These are phyloP conservation scores for Trichoderma semiorbis DNA, from an alignment of 2,329 filamentous ascomycete species.

Conservation along the genomic window DNA sequence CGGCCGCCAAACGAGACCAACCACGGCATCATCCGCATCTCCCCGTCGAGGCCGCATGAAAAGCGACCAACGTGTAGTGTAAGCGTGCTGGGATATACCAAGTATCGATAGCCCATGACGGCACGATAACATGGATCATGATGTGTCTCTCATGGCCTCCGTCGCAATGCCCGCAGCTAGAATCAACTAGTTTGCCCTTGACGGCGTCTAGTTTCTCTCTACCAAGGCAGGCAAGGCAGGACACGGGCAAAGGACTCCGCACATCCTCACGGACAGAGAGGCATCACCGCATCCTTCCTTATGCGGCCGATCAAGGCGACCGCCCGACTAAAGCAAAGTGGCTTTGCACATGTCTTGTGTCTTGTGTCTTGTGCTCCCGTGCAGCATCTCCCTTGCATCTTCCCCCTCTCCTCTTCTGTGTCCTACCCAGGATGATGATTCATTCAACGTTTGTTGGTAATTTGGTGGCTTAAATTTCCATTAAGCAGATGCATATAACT, in stretches of 20 bases:
- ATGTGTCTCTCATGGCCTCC: not conserved
- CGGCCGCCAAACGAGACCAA: constrained; percentile 12
- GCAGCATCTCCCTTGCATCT: not conserved
- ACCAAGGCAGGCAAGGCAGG: not conserved
- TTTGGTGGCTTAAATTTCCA: not conserved
- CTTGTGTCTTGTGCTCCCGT: not conserved
- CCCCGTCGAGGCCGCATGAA: constrained; percentile 18
- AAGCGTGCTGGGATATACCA: constrained; percentile 7
- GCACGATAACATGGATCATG: not conserved
- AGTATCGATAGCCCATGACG: not conserved
- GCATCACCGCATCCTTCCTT: constrained; percentile 20
- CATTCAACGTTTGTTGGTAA: not conserved
- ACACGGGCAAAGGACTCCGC: constrained; percentile 3
- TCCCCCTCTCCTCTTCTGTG: not conserved
- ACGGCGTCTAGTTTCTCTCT: not conserved
- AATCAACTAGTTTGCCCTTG: not conserved
- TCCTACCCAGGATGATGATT: constrained; percentile 1
- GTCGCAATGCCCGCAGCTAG: not conserved
- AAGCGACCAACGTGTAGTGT: constrained; percentile 6
- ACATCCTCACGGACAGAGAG: not conserved
- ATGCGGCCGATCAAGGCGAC: constrained; percentile 29
- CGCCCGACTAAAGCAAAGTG: constrained; percentile 18
- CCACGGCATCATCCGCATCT: constrained; percentile 14
- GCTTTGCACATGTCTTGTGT: not conserved
- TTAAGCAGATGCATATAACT: not conserved